phyloP scores from a whole-genome alignment of 495 filamentous ascomycete species.

The Annulohypoxylon maeteangense region DNA sequence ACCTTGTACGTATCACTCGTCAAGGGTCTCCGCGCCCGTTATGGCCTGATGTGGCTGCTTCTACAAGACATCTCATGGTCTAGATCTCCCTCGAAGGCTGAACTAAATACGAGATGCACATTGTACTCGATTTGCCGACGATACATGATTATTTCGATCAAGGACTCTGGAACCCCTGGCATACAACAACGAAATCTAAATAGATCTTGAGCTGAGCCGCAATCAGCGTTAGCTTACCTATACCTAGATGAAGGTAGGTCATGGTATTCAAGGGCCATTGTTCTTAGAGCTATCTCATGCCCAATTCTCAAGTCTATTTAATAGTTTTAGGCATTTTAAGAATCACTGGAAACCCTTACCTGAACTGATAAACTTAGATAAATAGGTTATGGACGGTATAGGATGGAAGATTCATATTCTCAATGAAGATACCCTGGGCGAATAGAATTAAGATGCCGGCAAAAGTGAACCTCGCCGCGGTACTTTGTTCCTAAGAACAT shows the following conservation, averaged over 20 bases:
- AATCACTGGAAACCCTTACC: no score
- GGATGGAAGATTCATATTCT: not conserved
- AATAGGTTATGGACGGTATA: not conserved
- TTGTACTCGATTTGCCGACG: conserved; percentile 23
- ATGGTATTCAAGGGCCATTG: not conserved
- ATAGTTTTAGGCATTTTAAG: no score
- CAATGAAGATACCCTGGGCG: not conserved
- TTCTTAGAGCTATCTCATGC: not conserved
- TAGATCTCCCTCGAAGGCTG: conserved; percentile 29
- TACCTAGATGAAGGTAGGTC: no score
- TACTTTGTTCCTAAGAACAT: conserved; percentile 19
- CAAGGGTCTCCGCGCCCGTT: conserved; percentile 11
- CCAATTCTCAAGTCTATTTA: no score
- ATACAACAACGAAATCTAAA: conserved; percentile 2
- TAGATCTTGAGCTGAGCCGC: conserved; percentile 18
- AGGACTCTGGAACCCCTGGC: not conserved
- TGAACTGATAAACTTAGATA: no score
- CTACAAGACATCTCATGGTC: conserved; percentile 29
- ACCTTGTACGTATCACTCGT: conserved; percentile 9
- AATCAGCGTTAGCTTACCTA: conserved; percentile 16
- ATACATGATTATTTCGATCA: conserved; percentile 13
- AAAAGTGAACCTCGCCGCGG: not conserved
- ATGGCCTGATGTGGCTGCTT: conserved; percentile 44
- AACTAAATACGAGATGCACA: conserved; percentile 26
- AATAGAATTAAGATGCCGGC: not conserved